Evolutionary conservation across 2,329 filamentous ascomycete genomes (phyloP), one percentile per base, ranked within the genome.

Genomic region (Sporothrix luriei): DNA sequence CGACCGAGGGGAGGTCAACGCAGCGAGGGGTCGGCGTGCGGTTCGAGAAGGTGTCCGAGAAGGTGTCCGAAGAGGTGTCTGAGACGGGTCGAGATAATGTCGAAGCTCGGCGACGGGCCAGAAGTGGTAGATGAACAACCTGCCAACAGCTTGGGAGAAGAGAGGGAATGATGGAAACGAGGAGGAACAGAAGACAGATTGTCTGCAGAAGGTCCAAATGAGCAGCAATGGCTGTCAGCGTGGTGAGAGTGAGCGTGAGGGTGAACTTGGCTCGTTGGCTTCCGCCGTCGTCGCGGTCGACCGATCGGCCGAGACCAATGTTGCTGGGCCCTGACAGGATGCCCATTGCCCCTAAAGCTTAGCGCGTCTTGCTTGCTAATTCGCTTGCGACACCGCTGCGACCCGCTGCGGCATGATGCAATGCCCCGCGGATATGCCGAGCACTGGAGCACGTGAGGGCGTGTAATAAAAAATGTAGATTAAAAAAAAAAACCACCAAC

Each of bases 381-480:
- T 43, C 33, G 49, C 29, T 55, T 40, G 51, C 51, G 21, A 43
- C 26, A 49, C 43, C 40, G 59, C 61, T 68, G 49, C 33, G 33
- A 33, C 3, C 33, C 33, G 33, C 33, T 33, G 33, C 65, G 29
- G 52, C 70, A 71, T 71, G 70, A 71, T 71, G 70, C 70, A 71
- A 71, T 71, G 70, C 65, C 57, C 70, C 70, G 54, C 68, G 24
- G 26, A 13, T 65, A 69, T 69, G 68, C 68, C 57, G 68, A 66
- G 29, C 48, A 16, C 48, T 3, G 48, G 26, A 11, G 68, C 64
- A 70, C 68, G 68, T 67, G 68, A 71, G n/a, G n/a, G 29, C 14
- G 2, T 16, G n/a, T 19, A 19, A 11, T 9, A 48, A 26, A 61
- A 38, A 29, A 4, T n/a, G n/a, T n/a, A n/a, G n/a, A n/a, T n/a